phyloP scores from a whole-genome alignment of 2,329 filamentous ascomycete genomes.

The Alternaria consortialis region DNA sequence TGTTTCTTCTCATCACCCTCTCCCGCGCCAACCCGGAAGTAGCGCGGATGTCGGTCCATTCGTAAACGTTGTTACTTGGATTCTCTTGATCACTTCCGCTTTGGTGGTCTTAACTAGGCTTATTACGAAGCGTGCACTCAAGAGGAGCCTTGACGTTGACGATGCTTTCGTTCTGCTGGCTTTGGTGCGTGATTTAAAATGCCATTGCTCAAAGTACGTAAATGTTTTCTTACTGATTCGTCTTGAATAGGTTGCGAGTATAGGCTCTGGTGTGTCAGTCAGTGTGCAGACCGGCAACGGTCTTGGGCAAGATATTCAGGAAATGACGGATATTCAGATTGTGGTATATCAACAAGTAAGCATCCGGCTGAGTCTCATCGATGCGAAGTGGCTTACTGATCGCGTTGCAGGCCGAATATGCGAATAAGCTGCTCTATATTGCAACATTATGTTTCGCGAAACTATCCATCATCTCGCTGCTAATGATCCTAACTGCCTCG shows the following conservation, averaged over 20 bases:
- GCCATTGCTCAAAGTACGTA: neutral
- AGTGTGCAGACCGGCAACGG: constrained; percentile 43
- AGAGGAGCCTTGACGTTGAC: constrained; percentile 43
- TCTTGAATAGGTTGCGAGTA: constrained; percentile 36
- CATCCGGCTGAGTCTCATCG: neutral
- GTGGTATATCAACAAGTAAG: constrained; percentile 45
- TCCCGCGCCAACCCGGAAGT: constrained; percentile 43
- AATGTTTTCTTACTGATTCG: constrained; percentile 15
- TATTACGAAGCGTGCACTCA: constrained; percentile 46
- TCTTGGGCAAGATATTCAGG: constrained; percentile 37
- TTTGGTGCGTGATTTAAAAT: constrained; percentile 33
- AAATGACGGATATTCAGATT: constrained; percentile 29
- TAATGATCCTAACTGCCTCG: constrained; percentile 47
- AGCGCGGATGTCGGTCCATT: constrained; percentile 43
- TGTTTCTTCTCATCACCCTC: constrained; percentile 30
- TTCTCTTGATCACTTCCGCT: constrained; percentile 45
- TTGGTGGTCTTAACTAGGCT: constrained; percentile 46
- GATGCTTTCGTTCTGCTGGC: constrained; percentile 48
- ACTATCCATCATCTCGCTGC: constrained; percentile 47
- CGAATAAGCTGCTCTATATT: constrained; percentile 47
- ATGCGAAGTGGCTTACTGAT: neutral
- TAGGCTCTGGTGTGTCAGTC: constrained; percentile 46
- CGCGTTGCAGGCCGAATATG: constrained; percentile 43
- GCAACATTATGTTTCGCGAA: constrained; percentile 47
- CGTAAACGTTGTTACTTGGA: constrained; percentile 48